phyloP scores from a whole-genome alignment of 371 early-diverging fungal genomes.

The Dichotomocladium elegans region DNA sequence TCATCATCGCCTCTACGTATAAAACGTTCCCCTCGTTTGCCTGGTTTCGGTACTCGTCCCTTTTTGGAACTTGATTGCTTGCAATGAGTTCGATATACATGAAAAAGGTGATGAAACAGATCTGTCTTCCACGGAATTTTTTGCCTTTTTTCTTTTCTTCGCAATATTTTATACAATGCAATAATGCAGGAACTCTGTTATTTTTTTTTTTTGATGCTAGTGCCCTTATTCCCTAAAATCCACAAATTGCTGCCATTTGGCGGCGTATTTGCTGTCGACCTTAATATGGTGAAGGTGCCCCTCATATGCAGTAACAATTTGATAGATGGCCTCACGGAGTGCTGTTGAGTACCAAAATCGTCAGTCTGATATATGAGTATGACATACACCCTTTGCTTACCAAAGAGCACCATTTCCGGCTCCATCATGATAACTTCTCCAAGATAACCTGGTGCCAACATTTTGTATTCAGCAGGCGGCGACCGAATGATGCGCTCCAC shows the following conservation, averaged over 20 bases:
- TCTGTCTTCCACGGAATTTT: not conserved
- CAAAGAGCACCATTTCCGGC: conserved; percentile 21
- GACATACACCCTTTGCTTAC: conserved; percentile 8
- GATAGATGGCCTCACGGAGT: conserved; percentile 49
- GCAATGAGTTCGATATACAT: not conserved
- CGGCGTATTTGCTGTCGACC: conserved; percentile 28
- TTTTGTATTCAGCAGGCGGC: conserved; percentile 27
- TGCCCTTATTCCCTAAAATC: conserved; percentile 32
- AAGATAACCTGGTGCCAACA: conserved; percentile 1
- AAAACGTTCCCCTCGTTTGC: too few relatives aligned
- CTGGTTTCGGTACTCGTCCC: not conserved
- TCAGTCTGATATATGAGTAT: not conserved
- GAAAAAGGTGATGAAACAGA: not conserved
- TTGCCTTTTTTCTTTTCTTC: too few relatives aligned
- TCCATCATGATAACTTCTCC: conserved; percentile 15
- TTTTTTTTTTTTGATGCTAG: too few relatives aligned
- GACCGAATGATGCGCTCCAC: conserved; percentile 29
- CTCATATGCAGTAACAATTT: conserved; percentile 41
- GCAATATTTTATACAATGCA: too few relatives aligned
- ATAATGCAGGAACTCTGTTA: too few relatives aligned
- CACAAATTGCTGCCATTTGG: conserved; percentile 39
- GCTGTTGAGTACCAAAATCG: conserved; percentile 20
- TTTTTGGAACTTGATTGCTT: not conserved
- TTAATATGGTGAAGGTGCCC: conserved; percentile 30
- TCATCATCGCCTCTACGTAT: not conserved